Percentiles rank a stretch among this genome's conserved stretches.
These are phyloP conservation scores for Grammothele lineata DNA, from an alignment of 768 basidiomycete genomes.

Conservation along the genomic window DNA sequence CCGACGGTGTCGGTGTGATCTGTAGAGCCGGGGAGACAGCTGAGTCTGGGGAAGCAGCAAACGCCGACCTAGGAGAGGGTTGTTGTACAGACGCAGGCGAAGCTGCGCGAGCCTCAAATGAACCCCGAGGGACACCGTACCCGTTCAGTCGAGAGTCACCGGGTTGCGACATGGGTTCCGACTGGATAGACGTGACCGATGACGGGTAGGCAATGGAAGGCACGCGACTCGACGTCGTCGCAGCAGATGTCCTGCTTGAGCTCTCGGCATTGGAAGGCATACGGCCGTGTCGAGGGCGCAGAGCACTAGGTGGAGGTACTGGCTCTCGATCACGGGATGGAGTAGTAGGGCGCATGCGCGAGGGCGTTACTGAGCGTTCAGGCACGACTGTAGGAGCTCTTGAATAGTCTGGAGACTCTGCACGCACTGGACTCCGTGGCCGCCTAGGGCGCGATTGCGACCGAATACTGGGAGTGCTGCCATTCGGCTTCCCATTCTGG, in stretches of 20 bases:
- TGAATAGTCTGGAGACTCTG: slow-evolving; percentile 15
- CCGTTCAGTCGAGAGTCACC: slow-evolving; percentile 6
- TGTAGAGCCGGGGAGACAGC: neutral
- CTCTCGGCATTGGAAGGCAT: slow-evolving; percentile 42
- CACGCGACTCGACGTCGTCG: slow-evolving; percentile 27
- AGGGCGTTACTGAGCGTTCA: slow-evolving; percentile 14
- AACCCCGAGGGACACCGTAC: neutral
- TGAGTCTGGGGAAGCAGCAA: slow-evolving; percentile 5
- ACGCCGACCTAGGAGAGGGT: slow-evolving; percentile 14
- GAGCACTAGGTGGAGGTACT: slow-evolving; percentile 25
- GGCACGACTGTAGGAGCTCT: slow-evolving; percentile 11
- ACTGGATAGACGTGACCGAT: slow-evolving; percentile 19
- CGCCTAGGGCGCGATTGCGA: slow-evolving; percentile 8
- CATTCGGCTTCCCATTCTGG: slow-evolving; percentile 4
- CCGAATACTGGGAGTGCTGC: slow-evolving; percentile 4
- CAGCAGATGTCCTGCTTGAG: slow-evolving; percentile 10
- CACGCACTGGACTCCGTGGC: slow-evolving; percentile 13
- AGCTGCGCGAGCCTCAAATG: slow-evolving; percentile 6
- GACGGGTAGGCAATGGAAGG: slow-evolving; percentile 24
- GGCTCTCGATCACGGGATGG: slow-evolving; percentile 24
- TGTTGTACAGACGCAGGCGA: slow-evolving; percentile 11
- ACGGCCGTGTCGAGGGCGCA: slow-evolving; percentile 34
- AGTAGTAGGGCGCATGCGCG: slow-evolving; percentile 19
- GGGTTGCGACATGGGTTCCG: slow-evolving; percentile 6
- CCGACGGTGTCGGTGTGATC: neutral